These are phyloP conservation scores for Mycena epipterygia DNA, from an alignment of 768 basidiomycete genomes.

Conservation along the genomic window DNA sequence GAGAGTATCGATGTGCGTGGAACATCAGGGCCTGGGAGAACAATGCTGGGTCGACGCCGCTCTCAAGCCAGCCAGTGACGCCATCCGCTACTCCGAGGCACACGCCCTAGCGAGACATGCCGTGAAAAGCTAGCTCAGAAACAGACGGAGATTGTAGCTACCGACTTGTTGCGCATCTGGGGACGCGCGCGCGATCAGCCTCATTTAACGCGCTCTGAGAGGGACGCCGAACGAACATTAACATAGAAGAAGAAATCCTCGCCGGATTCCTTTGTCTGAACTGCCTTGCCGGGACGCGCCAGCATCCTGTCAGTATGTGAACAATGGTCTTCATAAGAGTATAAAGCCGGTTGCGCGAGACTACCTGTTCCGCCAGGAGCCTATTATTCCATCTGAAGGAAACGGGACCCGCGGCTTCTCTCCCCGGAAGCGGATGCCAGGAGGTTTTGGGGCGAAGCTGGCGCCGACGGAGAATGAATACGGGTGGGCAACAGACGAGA, in stretches of 20 bases:
- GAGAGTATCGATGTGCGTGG: constrained; percentile 63
- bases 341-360: constrained; percentile 28
- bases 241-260: constrained; percentile 35
- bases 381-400: constrained; percentile 32
- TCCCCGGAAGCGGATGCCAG: constrained; percentile 9
- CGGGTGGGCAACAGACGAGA: constrained; percentile 22
- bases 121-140: not conserved
- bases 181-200: not conserved
- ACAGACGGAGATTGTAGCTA: constrained; percentile 8
- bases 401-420: constrained; percentile 32
- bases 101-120: constrained; percentile 53
- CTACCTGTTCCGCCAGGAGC: constrained; percentile 33
- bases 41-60: constrained; percentile 75
- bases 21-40: constrained; percentile 80
- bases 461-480: constrained; percentile 33
- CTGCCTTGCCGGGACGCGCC: constrained; percentile 22
- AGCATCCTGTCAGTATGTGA: constrained; percentile 33
- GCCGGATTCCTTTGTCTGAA: constrained; percentile 26
- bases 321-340: too few species aligned
- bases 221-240: constrained; percentile 20
- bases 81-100: constrained; percentile 77
- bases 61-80: constrained; percentile 76
- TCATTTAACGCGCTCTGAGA: not conserved
- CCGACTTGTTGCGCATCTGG: constrained; percentile 36
- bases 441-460: constrained; percentile 35